Conservation (phyloP, 75 land plant genomes). For the Selaginella moellendorffii region DNA sequence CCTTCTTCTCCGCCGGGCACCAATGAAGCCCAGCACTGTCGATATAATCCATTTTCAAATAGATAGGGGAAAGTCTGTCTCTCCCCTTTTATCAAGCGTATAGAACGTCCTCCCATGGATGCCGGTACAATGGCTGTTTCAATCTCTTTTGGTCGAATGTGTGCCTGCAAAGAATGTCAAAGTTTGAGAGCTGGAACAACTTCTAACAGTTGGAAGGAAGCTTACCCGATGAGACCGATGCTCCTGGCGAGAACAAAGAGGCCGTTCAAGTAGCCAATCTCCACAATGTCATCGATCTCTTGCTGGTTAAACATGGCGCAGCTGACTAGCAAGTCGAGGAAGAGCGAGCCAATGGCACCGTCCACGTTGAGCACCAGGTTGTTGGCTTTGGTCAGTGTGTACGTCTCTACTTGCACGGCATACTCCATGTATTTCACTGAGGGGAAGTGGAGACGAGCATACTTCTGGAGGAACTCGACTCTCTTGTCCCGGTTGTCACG, state of each 20-base stretch:
- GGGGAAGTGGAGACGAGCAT: constrained; percentile 76
- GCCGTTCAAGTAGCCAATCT: constrained; percentile 92
- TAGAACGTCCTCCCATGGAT: constrained; percentile 99
- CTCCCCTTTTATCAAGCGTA: constrained; percentile 31
- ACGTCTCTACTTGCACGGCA: constrained; percentile 86
- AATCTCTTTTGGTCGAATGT: constrained; percentile 96
- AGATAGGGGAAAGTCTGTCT: not conserved
- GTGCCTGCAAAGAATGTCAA: constrained; percentile 35
- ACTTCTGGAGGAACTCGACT: constrained; percentile 74
- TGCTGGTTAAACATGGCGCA: constrained; percentile 92
- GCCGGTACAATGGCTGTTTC: constrained; percentile 98
- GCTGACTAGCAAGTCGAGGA: constrained; percentile 79
- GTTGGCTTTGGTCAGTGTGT: constrained; percentile 83
- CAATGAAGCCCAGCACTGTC: not conserved
- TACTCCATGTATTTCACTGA: constrained; percentile 97
- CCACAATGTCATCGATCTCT: constrained; percentile 89
- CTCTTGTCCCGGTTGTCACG: constrained; percentile 96
- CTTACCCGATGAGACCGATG: constrained; percentile 95
- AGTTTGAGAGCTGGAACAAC: not conserved
- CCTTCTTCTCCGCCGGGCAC: not conserved
- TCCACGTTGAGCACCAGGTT: constrained; percentile 93
- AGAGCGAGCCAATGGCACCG: constrained; percentile 94
- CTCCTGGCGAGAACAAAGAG: constrained; percentile 96
- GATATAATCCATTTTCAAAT: not conserved
- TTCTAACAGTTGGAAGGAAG: not conserved